Conservation (phyloP, 345 rosid species). For the Pistacia atlantica region DNA sequence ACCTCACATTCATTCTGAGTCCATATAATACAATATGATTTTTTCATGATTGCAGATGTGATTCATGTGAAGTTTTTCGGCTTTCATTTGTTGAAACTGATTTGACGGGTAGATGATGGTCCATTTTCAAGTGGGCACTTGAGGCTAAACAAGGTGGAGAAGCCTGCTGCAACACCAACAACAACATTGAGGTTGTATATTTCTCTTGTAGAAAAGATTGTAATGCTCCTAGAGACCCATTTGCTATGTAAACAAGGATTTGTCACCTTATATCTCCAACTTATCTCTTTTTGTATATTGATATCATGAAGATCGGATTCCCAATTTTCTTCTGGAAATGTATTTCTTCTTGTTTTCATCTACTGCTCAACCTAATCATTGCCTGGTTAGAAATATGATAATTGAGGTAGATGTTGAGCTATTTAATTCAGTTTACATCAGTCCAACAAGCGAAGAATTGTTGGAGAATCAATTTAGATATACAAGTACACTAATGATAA, state of each 20-base stretch:
- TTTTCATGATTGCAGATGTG: not conserved
- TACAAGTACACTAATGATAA: too few species aligned
- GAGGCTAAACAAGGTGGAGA: not conserved
- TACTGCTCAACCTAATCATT: too few species aligned
- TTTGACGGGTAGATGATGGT: not conserved
- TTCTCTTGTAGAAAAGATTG: not conserved
- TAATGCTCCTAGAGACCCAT: not conserved
- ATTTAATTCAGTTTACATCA: too few species aligned
- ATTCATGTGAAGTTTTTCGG: not conserved
- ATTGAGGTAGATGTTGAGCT: too few species aligned
- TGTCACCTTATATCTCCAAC: not conserved
- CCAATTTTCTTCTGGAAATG: not conserved
- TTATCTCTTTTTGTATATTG: not conserved
- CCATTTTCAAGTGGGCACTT: not conserved
- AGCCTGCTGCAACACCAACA: not conserved
- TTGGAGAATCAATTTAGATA: too few species aligned
- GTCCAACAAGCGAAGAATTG: too few species aligned
- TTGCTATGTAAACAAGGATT: not conserved
- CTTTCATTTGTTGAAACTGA: not conserved
- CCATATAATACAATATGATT: not conserved
- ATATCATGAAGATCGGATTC: too few species aligned
- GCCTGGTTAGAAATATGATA: too few species aligned
- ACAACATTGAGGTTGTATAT: not conserved
- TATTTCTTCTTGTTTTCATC: too few species aligned
- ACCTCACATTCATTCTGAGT: not conserved